phyloP scores from a whole-genome alignment of 164 flowering plant species.

The Tetrastigma voinierianum region DNA sequence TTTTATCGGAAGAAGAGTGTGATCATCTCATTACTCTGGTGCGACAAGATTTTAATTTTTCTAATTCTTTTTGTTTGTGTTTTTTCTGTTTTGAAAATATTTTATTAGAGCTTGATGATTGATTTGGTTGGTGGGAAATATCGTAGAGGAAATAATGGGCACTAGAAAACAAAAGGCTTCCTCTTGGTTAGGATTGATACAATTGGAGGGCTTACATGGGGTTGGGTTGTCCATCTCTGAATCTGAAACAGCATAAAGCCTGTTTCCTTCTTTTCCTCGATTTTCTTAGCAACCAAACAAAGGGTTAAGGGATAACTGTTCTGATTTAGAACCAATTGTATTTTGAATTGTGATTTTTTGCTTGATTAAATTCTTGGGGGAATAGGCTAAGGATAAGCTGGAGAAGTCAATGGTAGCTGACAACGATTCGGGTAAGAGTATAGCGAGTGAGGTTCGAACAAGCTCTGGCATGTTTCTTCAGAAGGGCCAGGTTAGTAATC shows the following conservation, averaged over 20 bases:
- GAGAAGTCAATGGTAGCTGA: constrained; percentile 95
- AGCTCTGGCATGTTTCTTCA: constrained; percentile 92
- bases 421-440: constrained; percentile 83
- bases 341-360: constrained; percentile 1
- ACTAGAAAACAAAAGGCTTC: too few relatives aligned
- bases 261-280: not conserved
- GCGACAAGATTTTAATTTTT: not conserved
- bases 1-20: constrained; percentile 76
- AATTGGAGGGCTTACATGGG: too few relatives aligned
- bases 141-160: not conserved
- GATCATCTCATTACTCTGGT: constrained; percentile 84
- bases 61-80: not conserved
- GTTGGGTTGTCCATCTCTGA: too few relatives aligned
- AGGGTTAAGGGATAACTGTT: not conserved
- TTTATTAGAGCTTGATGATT: not conserved
- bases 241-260: not conserved
- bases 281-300: not conserved
- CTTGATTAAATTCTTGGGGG: constrained; percentile 8
- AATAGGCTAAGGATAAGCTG: constrained; percentile 76
- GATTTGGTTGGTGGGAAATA: not conserved
- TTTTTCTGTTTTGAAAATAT: not conserved
- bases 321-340: not conserved
- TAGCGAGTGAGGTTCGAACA: constrained; percentile 80
- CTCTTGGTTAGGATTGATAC: too few relatives aligned
- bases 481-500: constrained; percentile 58